Evolutionary conservation across 805 yeast species (phyloP).

Genomic region (Komagataella mondaviorum): DNA sequence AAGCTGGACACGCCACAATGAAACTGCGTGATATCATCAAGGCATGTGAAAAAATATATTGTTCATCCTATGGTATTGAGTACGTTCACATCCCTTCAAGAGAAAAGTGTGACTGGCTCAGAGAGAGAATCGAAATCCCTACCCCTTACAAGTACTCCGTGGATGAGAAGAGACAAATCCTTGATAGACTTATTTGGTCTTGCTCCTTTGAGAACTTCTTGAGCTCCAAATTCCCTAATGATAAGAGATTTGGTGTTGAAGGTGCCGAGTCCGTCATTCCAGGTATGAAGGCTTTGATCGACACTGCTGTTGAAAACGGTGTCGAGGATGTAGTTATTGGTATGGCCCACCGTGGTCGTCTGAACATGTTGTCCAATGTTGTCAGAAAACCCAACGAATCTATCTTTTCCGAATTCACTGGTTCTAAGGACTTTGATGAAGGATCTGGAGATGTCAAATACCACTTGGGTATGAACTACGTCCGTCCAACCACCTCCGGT

Average conservation of each 20-base stretch:
- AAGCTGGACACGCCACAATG: conserved; percentile 42
- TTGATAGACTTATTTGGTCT: conserved; percentile 95
- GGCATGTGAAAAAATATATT: conserved; percentile 73
- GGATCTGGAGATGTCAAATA: conserved; percentile 99
- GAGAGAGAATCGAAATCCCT: conserved; percentile 93
- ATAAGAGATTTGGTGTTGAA: conserved; percentile 96
- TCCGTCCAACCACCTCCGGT: conserved; percentile 98
- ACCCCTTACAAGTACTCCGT: conserved; percentile 66
- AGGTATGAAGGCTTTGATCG: conserved; percentile 93
- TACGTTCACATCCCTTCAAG: conserved; percentile 95
- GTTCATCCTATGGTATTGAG: conserved; percentile 84
- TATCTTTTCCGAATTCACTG: conserved; percentile 90
- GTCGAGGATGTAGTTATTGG: conserved; percentile 95
- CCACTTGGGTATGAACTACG: conserved; percentile 98
- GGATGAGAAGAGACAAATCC: conserved; percentile 91
- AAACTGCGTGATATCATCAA: conserved; percentile 67
- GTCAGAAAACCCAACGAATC: conserved; percentile 98
- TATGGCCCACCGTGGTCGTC: conserved; percentile 99
- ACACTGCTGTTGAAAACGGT: conserved; percentile 83
- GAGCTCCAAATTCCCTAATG: conserved; percentile 94
- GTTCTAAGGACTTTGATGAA: conserved; percentile 81
- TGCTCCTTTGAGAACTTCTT: conserved; percentile 87
- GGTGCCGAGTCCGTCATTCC: conserved; percentile 97
- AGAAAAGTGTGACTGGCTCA: conserved; percentile 94
- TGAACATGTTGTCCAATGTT: conserved; percentile 94